These are phyloP conservation scores for Aspergillus steynii DNA, from an alignment of 495 filamentous ascomycete species.

Conservation along the genomic window DNA sequence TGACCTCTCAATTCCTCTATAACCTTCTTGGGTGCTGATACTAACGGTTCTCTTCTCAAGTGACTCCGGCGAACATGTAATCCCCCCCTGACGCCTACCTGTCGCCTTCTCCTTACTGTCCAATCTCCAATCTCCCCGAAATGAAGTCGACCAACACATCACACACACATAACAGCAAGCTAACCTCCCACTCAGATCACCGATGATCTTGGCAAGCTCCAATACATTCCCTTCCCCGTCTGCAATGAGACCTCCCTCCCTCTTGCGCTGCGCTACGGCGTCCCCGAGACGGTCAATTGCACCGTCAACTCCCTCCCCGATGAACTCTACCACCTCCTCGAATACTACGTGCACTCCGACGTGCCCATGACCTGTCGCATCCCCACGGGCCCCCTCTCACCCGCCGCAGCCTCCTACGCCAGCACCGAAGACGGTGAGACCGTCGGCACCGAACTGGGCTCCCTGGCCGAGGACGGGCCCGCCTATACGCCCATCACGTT, in stretches of 20 bases:
- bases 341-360: constrained; percentile 98
- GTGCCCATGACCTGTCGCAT: constrained; percentile 91
- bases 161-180: constrained; percentile 7
- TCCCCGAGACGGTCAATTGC: constrained; percentile 79
- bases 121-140: constrained; percentile 1
- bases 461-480: constrained; percentile 40
- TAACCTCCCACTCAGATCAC: constrained; percentile 61
- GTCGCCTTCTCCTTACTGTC: background rate
- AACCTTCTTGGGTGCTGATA: background rate
- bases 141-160: background rate
- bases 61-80: constrained; percentile 65
- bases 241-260: constrained; percentile 88
- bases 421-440: constrained; percentile 16
- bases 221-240: constrained; percentile 89
- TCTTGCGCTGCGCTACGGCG: constrained; percentile 81
- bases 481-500: constrained; percentile 71
- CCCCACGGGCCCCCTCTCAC: constrained; percentile 65
- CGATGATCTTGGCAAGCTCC: constrained; percentile 74
- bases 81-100: constrained; percentile 8
- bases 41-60: constrained; percentile 31
- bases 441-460: constrained; percentile 24
- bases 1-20: too few species aligned
- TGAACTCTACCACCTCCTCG: constrained; percentile 92
- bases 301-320: constrained; percentile 84
- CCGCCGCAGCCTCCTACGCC: constrained; percentile 16